Evolutionary conservation across 257 asterid species (phyloP).

Genomic region (Lithospermum erythrorhizon): DNA sequence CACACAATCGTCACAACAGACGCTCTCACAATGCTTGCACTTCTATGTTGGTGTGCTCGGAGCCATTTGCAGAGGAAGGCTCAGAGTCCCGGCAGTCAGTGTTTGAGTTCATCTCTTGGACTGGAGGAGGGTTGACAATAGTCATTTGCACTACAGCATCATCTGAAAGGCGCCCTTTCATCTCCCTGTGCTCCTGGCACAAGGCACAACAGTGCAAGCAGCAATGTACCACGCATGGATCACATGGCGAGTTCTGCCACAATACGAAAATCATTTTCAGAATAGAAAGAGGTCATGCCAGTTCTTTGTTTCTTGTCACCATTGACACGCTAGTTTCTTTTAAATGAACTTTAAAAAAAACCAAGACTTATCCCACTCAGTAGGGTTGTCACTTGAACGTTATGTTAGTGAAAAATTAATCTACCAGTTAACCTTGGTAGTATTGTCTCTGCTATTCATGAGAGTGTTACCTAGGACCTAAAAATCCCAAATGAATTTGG

Average conservation of each 20-base stretch:
- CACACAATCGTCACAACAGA: background rate
- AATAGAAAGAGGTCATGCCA: background rate
- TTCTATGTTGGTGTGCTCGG: conserved; percentile 46
- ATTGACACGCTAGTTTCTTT: background rate
- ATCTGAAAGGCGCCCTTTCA: conserved; percentile 72
- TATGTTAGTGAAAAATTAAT: too few species aligned
- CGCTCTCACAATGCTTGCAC: conserved; percentile 56
- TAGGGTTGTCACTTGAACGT: too few species aligned
- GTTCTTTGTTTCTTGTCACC: background rate
- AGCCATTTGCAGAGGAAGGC: conserved; percentile 41
- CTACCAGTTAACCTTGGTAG: too few species aligned
- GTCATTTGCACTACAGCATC: conserved; percentile 62
- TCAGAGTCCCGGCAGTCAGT: conserved; percentile 14
- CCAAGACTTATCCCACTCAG: too few species aligned
- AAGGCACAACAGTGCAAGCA: conserved; percentile 96
- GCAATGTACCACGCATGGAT: conserved; percentile 93
- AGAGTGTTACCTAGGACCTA: background rate
- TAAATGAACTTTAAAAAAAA: too few species aligned
- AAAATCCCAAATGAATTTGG: background rate
- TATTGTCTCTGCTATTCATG: too few species aligned
- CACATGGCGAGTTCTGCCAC: conserved; percentile 89
- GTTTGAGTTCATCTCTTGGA: conserved; percentile 38
- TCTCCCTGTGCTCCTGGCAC: conserved; percentile 98
- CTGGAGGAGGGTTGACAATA: conserved; percentile 75
- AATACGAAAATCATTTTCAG: background rate